A percentile compares a stretch with the other conserved stretches of the same genome.
phyloP scores from a whole-genome alignment of 1,284 basidiomycete species.

The Boletellus deceptivus region DNA sequence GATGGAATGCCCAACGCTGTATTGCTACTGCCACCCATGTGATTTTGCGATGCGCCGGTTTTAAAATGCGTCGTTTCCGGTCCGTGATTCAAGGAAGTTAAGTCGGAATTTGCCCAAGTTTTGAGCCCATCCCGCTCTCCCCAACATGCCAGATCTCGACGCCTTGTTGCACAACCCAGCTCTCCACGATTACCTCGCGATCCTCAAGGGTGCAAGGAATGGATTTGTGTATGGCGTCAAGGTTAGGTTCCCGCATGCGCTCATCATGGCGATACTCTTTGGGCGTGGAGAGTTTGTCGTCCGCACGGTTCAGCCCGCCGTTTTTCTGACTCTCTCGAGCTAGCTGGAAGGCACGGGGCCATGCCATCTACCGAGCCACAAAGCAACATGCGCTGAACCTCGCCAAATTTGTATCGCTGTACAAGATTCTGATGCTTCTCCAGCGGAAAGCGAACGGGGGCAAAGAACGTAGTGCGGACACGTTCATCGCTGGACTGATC shows the following conservation, averaged over 20 bases:
- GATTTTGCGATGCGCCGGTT: constrained; percentile 18
- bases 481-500: constrained; percentile 90
- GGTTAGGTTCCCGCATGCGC: constrained; percentile 96
- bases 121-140: neutral
- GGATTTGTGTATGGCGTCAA: constrained; percentile 92
- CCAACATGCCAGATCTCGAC: constrained; percentile 33
- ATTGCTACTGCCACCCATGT: constrained; percentile 20
- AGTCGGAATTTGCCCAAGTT: neutral
- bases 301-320: neutral
- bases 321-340: constrained; percentile 11
- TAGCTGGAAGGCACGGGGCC: constrained; percentile 69
- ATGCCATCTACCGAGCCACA: constrained; percentile 82
- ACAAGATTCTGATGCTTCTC: constrained; percentile 84
- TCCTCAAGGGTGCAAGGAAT: constrained; percentile 94
- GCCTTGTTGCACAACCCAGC: constrained; percentile 58
- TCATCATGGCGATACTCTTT: constrained; percentile 98
- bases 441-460: constrained; percentile 81
- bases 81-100: neutral
- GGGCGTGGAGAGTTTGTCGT: constrained; percentile 78
- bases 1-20: no score
- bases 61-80: neutral
- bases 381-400: constrained; percentile 87
- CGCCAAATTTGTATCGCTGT: constrained; percentile 90
- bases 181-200: constrained; percentile 87
- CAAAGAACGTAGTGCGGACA: constrained; percentile 78